These are phyloP conservation scores for Eutreptiella sp. DNA, from an alignment of 208 protist genomes.

Conservation along the genomic window DNA sequence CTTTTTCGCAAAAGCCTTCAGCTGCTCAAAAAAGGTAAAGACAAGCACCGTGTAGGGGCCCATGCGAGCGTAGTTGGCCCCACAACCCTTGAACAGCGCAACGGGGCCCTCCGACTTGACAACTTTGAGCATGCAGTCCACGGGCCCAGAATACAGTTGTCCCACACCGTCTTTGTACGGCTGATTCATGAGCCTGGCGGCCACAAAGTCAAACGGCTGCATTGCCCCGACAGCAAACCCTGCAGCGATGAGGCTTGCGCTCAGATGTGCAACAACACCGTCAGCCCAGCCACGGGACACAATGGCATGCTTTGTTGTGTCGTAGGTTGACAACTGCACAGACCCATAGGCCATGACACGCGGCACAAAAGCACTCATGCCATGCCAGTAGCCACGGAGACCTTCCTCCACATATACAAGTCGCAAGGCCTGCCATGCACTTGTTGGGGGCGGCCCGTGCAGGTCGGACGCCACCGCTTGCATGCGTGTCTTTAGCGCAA, in stretches of 20 bases:
- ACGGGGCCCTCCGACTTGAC: constrained; percentile 52
- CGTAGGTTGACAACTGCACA: constrained; percentile 51
- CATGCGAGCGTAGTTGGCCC: constrained; percentile 48
- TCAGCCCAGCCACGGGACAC: constrained; percentile 16
- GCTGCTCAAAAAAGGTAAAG: constrained; percentile 51
- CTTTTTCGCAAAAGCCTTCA: too few relatives aligned
- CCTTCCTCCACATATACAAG: constrained; percentile 33
- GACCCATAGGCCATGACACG: constrained; percentile 45
- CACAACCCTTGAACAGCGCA: constrained; percentile 60
- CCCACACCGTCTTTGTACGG: constrained; percentile 48
- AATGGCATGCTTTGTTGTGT: constrained; percentile 36
- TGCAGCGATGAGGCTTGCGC: constrained; percentile 36
- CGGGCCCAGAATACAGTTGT: constrained; percentile 29
- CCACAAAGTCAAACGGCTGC: constrained; percentile 56
- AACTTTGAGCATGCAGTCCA: constrained; percentile 32
- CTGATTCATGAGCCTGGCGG: constrained; percentile 61
- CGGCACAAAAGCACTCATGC: constrained; percentile 37
- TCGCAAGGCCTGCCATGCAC: too few relatives aligned
- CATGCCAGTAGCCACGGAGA: constrained; percentile 48
- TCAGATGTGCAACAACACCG: constrained; percentile 50
- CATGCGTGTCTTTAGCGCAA: constrained; percentile 60
- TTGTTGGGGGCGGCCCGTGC: constrained; percentile 2
- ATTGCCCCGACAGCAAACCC: constrained; percentile 39
- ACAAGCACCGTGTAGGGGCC: constrained; percentile 55
- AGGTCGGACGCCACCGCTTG: constrained; percentile 37